phyloP scores from a whole-genome alignment of 139 green algal species.

The Chlamydomonas schloesseri region DNA sequence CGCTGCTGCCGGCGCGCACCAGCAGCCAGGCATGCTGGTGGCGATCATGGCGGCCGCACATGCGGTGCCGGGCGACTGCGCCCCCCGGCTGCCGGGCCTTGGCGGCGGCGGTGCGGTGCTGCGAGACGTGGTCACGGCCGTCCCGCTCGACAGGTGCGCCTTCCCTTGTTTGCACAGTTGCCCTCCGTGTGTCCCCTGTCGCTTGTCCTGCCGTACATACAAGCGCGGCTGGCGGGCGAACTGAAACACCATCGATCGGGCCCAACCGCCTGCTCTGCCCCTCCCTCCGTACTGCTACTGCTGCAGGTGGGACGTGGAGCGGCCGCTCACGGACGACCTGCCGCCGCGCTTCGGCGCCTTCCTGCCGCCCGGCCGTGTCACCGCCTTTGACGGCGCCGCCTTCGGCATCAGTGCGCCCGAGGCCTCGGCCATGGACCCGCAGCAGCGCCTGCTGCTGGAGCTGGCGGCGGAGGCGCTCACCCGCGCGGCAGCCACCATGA shows the following conservation, averaged over 20 bases:
- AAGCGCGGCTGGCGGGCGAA: too few species aligned
- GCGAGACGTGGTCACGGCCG: constrained; percentile 15
- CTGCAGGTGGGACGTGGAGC: constrained; percentile 70
- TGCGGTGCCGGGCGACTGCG: neutral
- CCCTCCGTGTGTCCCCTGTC: too few species aligned
- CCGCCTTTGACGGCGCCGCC: constrained; percentile 76
- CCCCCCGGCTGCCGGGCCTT: neutral
- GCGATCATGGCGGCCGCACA: neutral
- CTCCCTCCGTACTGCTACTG: too few species aligned
- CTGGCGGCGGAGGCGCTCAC: constrained; percentile 35
- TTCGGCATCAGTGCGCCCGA: constrained; percentile 81
- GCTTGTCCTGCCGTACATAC: too few species aligned
- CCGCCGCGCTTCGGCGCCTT: constrained; percentile 75
- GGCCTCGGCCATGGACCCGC: constrained; percentile 85
- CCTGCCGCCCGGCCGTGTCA: constrained; percentile 40
- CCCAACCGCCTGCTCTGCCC: too few species aligned
- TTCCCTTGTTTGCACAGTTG: too few species aligned
- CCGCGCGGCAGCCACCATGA: neutral
- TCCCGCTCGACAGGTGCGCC: constrained; percentile 41
- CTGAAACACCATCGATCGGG: too few species aligned
- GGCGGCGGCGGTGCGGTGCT: neutral
- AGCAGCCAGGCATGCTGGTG: neutral
- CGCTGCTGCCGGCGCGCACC: neutral
- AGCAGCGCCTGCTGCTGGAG: constrained; percentile 91
- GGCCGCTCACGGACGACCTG: constrained; percentile 38